A percentile compares a stretch with the other conserved stretches of the same genome.
Conservation (phyloP, 1,284 basidiomycete genomes). For the Leccinum subrobustum region DNA sequence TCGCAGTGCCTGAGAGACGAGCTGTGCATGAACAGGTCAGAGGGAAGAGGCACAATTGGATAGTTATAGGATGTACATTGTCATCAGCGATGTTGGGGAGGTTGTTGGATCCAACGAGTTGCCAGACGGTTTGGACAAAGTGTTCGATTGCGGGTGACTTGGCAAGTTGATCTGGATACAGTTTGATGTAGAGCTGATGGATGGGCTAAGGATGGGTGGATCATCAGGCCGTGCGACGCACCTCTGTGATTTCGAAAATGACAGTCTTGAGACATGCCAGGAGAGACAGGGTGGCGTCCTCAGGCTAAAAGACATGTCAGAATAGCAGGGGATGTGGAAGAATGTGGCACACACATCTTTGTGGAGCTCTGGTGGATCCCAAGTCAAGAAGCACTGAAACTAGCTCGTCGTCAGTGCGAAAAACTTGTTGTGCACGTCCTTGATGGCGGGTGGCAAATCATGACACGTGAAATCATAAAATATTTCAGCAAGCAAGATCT, state of each 20-base stretch:
- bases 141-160: too few species aligned
- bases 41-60: too few species aligned
- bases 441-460: conserved; percentile 92
- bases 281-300: conserved; percentile 81
- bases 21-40: too few species aligned
- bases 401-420: conserved; percentile 70
- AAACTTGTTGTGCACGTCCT: conserved; percentile 84
- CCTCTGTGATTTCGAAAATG: conserved; percentile 90
- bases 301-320: conserved; percentile 51
- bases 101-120: too few species aligned
- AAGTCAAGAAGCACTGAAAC: conserved; percentile 78
- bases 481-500: conserved; percentile 81
- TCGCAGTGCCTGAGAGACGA: too few species aligned
- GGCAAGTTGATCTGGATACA: too few species aligned
- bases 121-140: too few species aligned
- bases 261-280: conserved; percentile 86
- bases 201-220: too few species aligned
- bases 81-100: too few species aligned
- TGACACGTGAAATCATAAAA: conserved; percentile 96
- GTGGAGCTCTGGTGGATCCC: conserved; percentile 70
- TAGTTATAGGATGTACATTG: too few species aligned
- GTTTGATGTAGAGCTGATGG: too few species aligned
- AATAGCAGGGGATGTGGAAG: conserved; percentile 2
- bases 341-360: conserved; percentile 59
- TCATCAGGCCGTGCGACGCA: conserved; percentile 25